Base-by-base conservation (phyloP, 441 rosid species). In the Brassica hybrid region DNA sequence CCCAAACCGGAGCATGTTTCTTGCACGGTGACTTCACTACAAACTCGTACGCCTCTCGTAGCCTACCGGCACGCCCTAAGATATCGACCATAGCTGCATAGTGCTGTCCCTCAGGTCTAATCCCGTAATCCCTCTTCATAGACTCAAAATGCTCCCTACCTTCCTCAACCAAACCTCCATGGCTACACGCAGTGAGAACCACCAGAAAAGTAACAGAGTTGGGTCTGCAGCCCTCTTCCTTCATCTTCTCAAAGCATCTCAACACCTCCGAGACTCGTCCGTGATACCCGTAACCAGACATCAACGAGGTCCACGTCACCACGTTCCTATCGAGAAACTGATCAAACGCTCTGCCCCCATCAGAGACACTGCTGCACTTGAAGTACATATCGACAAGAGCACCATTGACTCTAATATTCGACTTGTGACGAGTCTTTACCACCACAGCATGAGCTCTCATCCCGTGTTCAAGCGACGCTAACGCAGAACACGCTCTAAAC, bases 351-450 rank as follows among this genome's bases (percentile, higher is more conserved):
- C 21, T 81, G 7, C 73, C 84, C 30, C 90, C 97, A 74, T 88
- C 94, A 54, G 65, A 64, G 41, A 86, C 87, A 81, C 81, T 82
- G 77, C 98, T 85, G 83, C 96, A 90, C 83, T 92, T 92, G 75
- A 92, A 90, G 79, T 90, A 92, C 97, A 90, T 90, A 83, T 90
- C 91, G 65, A 89, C 82, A 52, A 94, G 96, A 8, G 96, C 91
- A 70, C 92, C 89, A 76, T 81, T 76, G 17, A 87, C 90, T 14
- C 88, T 88, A 50, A 87, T 86, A 73, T 92, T 94, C 63, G 85
- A 86, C 60, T 57, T 77, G 27, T 85, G 50, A 80, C 27, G 13
- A 27, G 84, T 66, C 85, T 90, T 92, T 18, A 92, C 76, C 89
- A 92, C 65, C 61, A 88, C 67, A 70, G 86, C 90, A 57, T 92